Base-by-base conservation (phyloP, 192 early-diverging fungal genomes). In the Powellomyces hirtus region DNA sequence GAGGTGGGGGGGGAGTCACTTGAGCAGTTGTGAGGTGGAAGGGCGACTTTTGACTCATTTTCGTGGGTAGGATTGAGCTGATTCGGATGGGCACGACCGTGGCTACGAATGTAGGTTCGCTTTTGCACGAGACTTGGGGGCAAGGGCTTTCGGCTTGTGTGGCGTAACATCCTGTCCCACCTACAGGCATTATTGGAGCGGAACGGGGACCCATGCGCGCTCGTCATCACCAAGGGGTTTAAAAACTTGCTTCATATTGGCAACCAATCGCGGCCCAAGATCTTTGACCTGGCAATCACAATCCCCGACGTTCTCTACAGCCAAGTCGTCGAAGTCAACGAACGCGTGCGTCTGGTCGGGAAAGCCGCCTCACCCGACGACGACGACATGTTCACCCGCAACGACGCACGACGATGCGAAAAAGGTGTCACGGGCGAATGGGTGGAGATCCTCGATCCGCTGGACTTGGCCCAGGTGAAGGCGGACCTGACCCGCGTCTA, bases 71-170 rank as follows among this genome's bases (percentile, higher is more conserved):
- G 16, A 13, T 73, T 76, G 83, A 85, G 44, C 84, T 88, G 60
- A 90, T 98, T 44, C 86, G 94, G 16, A 96, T 98, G 94, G 96
- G 94, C 58, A 98, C 96, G 0, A 98, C 96, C 0, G 96, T 98
- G 2, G 96, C 96, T 2, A 98, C 96, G 1, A 98, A 98, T 69
- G 65, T 74, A 16, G 33, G 69, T 29, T 13, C n/a, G n/a, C n/a
- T n/a, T n/a, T n/a, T n/a, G n/a, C n/a, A n/a, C n/a, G n/a, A n/a
- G n/a, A n/a, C n/a, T n/a, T n/a, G n/a, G n/a, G n/a, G n/a, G n/a
- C n/a, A n/a, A n/a, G n/a, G n/a, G n/a, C n/a, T n/a, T n/a, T n/a
- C n/a, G n/a, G n/a, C n/a, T n/a, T n/a, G n/a, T n/a, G n/a, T n/a
- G n/a, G n/a, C n/a, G n/a, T n/a, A 18, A 8, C 18, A 42, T 42